These are phyloP conservation scores for Fusarium sulawesiense DNA, from an alignment of 2,329 filamentous ascomycete genomes.

Conservation along the genomic window DNA sequence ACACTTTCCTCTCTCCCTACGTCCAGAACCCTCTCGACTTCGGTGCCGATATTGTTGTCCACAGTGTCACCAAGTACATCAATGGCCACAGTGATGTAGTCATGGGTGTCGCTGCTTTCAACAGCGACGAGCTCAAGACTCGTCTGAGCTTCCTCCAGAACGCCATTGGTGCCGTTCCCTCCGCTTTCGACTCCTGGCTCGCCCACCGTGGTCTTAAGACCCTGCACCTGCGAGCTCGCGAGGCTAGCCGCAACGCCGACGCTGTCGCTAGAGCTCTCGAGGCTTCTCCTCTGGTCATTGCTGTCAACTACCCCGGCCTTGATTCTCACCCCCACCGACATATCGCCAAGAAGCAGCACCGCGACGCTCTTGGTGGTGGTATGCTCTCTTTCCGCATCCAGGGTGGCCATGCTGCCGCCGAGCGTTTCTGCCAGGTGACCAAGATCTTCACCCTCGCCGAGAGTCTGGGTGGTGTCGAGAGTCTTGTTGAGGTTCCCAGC, in stretches of 20 bases:
- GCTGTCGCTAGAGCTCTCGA: slow-evolving; percentile 82
- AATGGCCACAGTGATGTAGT: slow-evolving; percentile 97
- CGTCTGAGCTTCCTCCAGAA: slow-evolving; percentile 94
- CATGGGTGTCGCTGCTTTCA: slow-evolving; percentile 97
- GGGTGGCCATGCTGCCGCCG: slow-evolving; percentile 85
- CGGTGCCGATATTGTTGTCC: slow-evolving; percentile 95
- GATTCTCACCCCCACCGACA: slow-evolving; percentile 86
- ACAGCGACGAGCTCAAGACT: slow-evolving; percentile 80
- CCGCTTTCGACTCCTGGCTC: slow-evolving; percentile 97
- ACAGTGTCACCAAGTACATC: slow-evolving; percentile 99
- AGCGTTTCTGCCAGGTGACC: slow-evolving; percentile 91
- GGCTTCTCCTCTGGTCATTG: slow-evolving; percentile 81
- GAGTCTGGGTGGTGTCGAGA: slow-evolving; percentile 91
- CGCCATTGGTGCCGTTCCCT: slow-evolving; percentile 94
- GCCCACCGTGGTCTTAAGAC: slow-evolving; percentile 98
- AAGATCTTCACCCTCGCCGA: slow-evolving; percentile 94
- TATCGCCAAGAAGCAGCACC: slow-evolving; percentile 91
- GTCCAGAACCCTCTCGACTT: slow-evolving; percentile 96
- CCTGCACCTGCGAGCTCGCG: slow-evolving; percentile 88
- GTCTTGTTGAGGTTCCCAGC: slow-evolving; percentile 88
- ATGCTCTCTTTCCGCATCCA: slow-evolving; percentile 97
- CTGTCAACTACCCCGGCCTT: slow-evolving; percentile 95
- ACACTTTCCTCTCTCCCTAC: slow-evolving; percentile 97
- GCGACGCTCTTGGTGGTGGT: slow-evolving; percentile 91
- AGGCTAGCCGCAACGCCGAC: slow-evolving; percentile 84